Conservation (phyloP, 495 filamentous ascomycete genomes). For the Parachaetomium inaequale region DNA sequence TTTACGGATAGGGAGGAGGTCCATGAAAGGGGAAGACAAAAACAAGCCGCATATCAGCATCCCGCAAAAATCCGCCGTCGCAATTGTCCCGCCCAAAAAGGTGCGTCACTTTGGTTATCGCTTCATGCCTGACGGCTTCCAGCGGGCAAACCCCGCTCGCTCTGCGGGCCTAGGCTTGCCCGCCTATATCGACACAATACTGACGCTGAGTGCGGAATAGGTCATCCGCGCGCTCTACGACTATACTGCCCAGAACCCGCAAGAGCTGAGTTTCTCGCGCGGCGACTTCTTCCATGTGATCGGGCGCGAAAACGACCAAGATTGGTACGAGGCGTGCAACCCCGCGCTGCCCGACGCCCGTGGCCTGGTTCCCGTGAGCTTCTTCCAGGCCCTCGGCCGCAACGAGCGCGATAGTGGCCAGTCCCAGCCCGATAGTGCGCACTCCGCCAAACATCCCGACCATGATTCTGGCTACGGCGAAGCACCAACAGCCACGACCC, state of each 20-base stretch:
- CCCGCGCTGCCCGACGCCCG: conserved; percentile 82
- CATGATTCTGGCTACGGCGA: conserved; percentile 85
- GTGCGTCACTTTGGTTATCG: conserved; percentile 49
- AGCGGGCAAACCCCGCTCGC: conserved; percentile 13
- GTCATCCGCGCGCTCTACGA: conserved; percentile 97
- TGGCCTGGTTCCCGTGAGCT: conserved; percentile 87
- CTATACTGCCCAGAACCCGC: conserved; percentile 69
- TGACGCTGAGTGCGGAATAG: conserved; percentile 47
- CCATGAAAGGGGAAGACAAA: conserved; percentile 80
- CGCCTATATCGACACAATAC: conserved; percentile 6
- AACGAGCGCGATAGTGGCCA: conserved; percentile 81
- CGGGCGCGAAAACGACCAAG: conserved; percentile 85
- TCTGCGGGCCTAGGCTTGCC: not conserved
- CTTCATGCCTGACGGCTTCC: conserved; percentile 15
- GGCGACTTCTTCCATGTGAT: conserved; percentile 99
- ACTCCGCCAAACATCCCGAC: conserved; percentile 49
- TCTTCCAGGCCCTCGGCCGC: conserved; percentile 88
- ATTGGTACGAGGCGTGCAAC: conserved; percentile 99
- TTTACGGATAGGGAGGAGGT: conserved; percentile 59
- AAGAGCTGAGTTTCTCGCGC: conserved; percentile 85
- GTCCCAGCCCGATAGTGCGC: conserved; percentile 62
- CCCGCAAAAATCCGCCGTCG: conserved; percentile 87
- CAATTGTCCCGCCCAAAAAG: conserved; percentile 95
- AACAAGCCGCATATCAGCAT: conserved; percentile 81
- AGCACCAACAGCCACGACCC: conserved; percentile 37